Evolutionary conservation across 139 green algal species (phyloP), one percentile per base, ranked within the genome.

Genomic region (Nannochloris sp.): DNA sequence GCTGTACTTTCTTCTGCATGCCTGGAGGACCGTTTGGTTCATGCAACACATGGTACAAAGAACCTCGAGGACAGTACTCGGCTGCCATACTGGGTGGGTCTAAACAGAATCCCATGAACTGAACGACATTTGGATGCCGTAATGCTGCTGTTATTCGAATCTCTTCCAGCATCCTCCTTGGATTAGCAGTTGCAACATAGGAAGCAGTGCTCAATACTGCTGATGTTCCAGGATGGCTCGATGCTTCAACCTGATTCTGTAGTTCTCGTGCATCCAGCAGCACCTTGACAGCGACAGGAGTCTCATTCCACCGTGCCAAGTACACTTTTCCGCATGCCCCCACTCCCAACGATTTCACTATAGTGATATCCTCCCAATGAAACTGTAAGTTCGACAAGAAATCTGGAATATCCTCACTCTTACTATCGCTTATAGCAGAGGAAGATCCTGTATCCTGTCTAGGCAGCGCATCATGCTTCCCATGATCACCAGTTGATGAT

Each of bases 281-380:
- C 33, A 77, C 46, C 64, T 85, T 85, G 57, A 83, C 69, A 29
- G 79, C 79, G 25, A 85, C 75, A 8, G 73, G 68, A 11, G 77
- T 82, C 25, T 73, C 66, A 5, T 59, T 68, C 68, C 74, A 78
- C 29, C 73, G 69, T 33, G 70, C 79, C 43, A 82, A 64, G 62
- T 72, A 83, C 13, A 85, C 79, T 49, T 66, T 63, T 12, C 79
- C 79, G 63, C 82, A 85, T 26, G 69, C 77, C 12, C 79, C 79
- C 26, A 74, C 59, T 1, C 79, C 79, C 29, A 85, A 23, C 10
- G 46, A 53, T 53, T 23, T 53, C 46, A 53, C 46, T 3, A 53
- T 23, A 20, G 4, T 20, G 5, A 53, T 53, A 20, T 53, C 46
- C 5, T 53, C 46, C 46, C 46, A 53, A 23, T 20, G n/a, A 53